Base-by-base conservation (phyloP, 2,329 filamentous ascomycete species). In the Dactylella cylindrospora region DNA sequence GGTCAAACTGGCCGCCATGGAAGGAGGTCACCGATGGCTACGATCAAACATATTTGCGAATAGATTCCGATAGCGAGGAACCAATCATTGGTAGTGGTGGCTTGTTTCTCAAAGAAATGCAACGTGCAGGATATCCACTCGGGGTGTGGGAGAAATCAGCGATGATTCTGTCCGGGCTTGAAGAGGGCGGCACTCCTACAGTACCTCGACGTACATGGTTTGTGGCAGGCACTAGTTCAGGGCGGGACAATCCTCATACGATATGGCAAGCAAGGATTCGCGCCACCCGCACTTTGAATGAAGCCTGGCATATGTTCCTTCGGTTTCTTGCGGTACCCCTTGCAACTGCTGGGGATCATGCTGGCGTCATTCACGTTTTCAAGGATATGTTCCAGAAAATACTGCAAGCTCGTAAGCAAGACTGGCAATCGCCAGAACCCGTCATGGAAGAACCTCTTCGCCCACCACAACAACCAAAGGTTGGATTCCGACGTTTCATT, bases 271-370 rank as follows among this genome's bases (percentile, higher is more conserved):
- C 50, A 5, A 31, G 67, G 6, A 59, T 70, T 3, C 50, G 67
- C n/a, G 68, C 67, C 9, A 70, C 68, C 3, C 47, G 68, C 15
- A 70, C 68, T 1, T 43, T 69, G 5, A 66, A 69, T 19, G 68
- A 70, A 44, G 67, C 68, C 7, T 70, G 67, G 67, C 46, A 32
- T n/a, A 44, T 66, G 2, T 70, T 70, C 39, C 12, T 65, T 2
- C 40, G 59, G 12, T 65, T 46, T 19, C 49, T 62, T 32, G 23
- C 47, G 5, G n/a, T 62, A 1, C 26, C 10, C 5, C 25, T 46
- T 6, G 28, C 25, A 10, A 35, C 33, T n/a, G 17, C 32, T 2
- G 12, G 33, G 23, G 29, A 47, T 3, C 40, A 38, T 13, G 32
- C 49, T 13, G 10, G 36, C 19, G 26, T 28, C 31, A 17, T 57